These are phyloP conservation scores for Rhodosporidiobolus sp. DNA, from an alignment of 768 basidiomycete species.

Conservation along the genomic window DNA sequence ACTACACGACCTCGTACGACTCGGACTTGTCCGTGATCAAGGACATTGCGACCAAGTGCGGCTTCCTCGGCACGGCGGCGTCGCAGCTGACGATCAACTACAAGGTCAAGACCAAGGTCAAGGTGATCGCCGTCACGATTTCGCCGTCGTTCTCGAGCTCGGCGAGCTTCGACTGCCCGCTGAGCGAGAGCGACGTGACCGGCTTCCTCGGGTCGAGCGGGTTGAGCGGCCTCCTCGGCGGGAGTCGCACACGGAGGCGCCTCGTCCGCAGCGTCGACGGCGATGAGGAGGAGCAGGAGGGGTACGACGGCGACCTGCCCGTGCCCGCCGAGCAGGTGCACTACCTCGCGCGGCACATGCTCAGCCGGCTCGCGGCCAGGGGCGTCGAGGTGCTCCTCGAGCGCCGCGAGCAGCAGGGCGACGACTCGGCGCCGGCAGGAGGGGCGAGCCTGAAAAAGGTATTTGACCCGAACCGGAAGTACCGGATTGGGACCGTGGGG, in stretches of 20 bases:
- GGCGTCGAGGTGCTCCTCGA: neutral
- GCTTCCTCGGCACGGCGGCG: conserved; percentile 34
- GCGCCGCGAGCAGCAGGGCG: neutral
- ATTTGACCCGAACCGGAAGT: conserved; percentile 2
- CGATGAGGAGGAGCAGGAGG: neutral
- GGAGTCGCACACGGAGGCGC: neutral
- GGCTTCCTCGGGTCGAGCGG: conserved; percentile 27
- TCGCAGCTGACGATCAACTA: conserved; percentile 37
- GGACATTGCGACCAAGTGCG: conserved; percentile 43
- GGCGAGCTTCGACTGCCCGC: conserved; percentile 36
- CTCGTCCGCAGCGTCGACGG: neutral
- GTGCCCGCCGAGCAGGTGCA: neutral
- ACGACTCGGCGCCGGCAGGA: neutral
- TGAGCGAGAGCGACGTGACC: conserved; percentile 24
- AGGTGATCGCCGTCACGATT: conserved; percentile 41
- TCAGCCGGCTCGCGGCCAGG: neutral
- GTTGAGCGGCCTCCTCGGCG: conserved; percentile 1
- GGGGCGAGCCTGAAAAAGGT: neutral
- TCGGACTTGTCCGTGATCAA: conserved; percentile 34
- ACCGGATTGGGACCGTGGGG: conserved; percentile 18
- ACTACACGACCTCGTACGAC: conserved; percentile 42
- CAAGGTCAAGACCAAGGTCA: conserved; percentile 40
- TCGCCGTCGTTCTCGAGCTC: conserved; percentile 33
- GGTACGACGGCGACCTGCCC: neutral
- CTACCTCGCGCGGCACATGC: neutral